Base-by-base conservation (phyloP, 2,329 filamentous ascomycete genomes). In the Verticillium zaregamsianum region DNA sequence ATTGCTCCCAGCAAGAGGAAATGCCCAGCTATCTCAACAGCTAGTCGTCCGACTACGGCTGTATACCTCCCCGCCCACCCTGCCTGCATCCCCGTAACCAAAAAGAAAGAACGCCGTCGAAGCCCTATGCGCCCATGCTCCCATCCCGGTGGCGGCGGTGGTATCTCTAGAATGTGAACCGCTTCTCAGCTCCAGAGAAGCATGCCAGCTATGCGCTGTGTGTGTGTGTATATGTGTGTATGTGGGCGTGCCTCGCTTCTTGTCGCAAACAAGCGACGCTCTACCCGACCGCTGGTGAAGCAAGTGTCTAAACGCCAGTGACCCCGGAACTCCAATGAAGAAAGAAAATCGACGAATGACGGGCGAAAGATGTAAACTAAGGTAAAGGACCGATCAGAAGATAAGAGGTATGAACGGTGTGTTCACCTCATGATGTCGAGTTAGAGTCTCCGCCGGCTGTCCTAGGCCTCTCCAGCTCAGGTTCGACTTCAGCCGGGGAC, bases 371-470 rank as follows among this genome's bases (percentile, higher is more conserved):
- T 40, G 37, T 40, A 40, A 40, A 12, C 9, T 15, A 45, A 23
- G 11, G 20, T 11, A 52, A 52, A 12, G 9, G 23, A 12, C 20
- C 20, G 45, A 52, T 23, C 20, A 7, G 14, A 40, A 40, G 37
- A 40, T 6, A 15, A 40, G 2, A 40, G 11, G 45, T 52, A 9
- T 52, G n/a, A 3, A 20, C 20, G 45, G 20, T 25, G 45, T 11
- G 20, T 25, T 8, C 6, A 5, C 3, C 20, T 52, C 33, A 52
- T 25, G 20, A 25, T 52, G 45, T 52, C 8, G 75, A 74, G 57
- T 68, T 73, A 31, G 71, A 72, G 39, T 73, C 74, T 58, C 69
- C 74, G 35, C 73, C 74, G 32, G 70, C 70, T 60, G 73, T 77
- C 61, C 67, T 68, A 49, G 70, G 72, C 57, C 70, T 66, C 58